Evolutionary conservation across 2,329 filamentous ascomycete genomes (phyloP).

Genomic region (Venturiaceae sp.): DNA sequence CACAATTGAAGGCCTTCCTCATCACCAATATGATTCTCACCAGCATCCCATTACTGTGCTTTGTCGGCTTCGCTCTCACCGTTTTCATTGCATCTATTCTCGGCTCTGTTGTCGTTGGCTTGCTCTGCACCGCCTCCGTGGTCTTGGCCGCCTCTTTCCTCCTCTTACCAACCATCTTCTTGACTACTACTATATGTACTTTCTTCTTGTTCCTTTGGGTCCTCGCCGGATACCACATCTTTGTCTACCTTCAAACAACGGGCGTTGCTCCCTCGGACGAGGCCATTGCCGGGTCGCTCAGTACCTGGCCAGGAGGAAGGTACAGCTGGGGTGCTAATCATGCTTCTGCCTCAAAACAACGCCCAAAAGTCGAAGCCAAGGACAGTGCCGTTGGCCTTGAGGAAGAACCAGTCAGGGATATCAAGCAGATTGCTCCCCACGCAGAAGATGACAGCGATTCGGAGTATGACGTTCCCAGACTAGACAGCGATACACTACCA

Average conservation of each 20-base stretch:
- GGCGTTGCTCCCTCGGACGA: neutral
- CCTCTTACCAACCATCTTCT: slow-evolving; percentile 57
- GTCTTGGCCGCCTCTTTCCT: slow-evolving; percentile 56
- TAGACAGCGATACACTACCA: too few relatives aligned
- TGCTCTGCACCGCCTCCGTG: slow-evolving; percentile 58
- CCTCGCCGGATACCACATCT: slow-evolving; percentile 46
- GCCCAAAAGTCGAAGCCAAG: neutral
- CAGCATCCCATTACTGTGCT: slow-evolving; percentile 58
- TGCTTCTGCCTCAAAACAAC: neutral
- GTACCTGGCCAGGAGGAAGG: neutral
- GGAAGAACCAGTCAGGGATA: neutral
- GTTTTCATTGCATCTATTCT: slow-evolving; percentile 51
- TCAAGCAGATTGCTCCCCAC: neutral
- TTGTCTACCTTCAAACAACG: neutral
- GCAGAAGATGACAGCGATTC: neutral
- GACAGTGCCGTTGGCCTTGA: neutral
- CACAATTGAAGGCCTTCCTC: slow-evolving; percentile 52
- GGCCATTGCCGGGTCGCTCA: neutral
- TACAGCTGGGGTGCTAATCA: neutral
- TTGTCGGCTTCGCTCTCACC: slow-evolving; percentile 54
- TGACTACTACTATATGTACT: slow-evolving; percentile 53
- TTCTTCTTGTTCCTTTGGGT: slow-evolving; percentile 60
- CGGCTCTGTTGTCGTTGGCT: slow-evolving; percentile 37
- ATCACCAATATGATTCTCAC: slow-evolving; percentile 55
- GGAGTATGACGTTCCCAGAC: too few relatives aligned